Conservation (phyloP, 1,139 yeast genomes). For the Yarrowia galli region DNA sequence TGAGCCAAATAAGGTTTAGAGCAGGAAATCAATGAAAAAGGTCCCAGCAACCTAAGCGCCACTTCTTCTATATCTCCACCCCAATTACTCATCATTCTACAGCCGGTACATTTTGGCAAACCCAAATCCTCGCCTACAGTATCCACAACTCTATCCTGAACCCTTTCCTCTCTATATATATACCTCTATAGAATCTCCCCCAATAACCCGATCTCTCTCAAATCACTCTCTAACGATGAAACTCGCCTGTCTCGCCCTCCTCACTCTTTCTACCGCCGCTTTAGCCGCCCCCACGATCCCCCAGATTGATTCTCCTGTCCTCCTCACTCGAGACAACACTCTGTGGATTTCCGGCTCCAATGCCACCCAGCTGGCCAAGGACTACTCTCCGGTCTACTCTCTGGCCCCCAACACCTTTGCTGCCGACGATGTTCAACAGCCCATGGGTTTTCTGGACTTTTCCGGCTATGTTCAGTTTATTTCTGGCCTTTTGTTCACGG, state of each 20-base stretch:
- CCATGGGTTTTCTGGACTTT: slow-evolving; percentile 34
- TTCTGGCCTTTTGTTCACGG: slow-evolving; percentile 14
- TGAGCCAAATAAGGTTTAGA: background rate
- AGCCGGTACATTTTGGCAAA: no score
- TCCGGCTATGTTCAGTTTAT: slow-evolving; percentile 27
- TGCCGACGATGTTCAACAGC: slow-evolving; percentile 18
- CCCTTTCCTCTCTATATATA: background rate
- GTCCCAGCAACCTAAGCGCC: no score
- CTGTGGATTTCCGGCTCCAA: slow-evolving; percentile 19
- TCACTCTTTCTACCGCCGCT: slow-evolving; percentile 1
- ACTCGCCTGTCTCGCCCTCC: background rate
- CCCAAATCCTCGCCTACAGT: background rate
- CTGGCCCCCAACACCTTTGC: slow-evolving; percentile 21
- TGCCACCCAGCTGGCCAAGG: slow-evolving; percentile 29
- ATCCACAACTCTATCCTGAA: background rate
- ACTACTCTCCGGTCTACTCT: slow-evolving; percentile 12
- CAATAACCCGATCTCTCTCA: no score
- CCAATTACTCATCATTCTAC: no score
- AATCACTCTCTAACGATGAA: no score
- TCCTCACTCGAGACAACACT: slow-evolving; percentile 9
- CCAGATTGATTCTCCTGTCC: no score
- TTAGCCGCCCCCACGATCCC: slow-evolving; percentile 9
- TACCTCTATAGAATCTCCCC: no score
- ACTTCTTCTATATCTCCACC: no score
- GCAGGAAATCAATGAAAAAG: no score